Base-by-base conservation (phyloP, 2,329 filamentous ascomycete species). In the Alternaria sp. region DNA sequence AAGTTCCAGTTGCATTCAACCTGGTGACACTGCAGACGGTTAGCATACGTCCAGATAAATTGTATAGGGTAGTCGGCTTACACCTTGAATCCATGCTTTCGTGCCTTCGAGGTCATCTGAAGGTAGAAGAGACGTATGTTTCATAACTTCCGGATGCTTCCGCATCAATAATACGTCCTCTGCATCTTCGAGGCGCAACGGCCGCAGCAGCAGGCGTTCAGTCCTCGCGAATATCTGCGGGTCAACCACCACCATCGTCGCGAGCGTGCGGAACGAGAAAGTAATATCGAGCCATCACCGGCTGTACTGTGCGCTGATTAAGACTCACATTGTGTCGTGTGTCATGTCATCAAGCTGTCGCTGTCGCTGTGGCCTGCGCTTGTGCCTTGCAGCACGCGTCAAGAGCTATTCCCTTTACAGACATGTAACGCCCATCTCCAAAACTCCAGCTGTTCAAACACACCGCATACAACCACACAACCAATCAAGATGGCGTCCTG, bases 121-220 rank as follows among this genome's bases (percentile, higher is more conserved):
- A 1, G 86, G 80, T n/a, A 88, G 73, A 30, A 81, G 83, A 11
- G 57, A 70, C 57, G 88, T 89, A 82, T 85, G 89, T 58, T 77
- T 76, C 90, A 92, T 91, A 50, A 89, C 86, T 67, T 89, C 87
- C 5, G 84, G 83, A 72, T 89, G 82, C 13, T 81, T 81, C 23
- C 89, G 86, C 57, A 92, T 80, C 21, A 78, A 77, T 65, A 87
- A 80, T 15, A 89, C 64, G 7, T 80, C 83, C 1, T 80, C 76
- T 2, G 86, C 79, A 74, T 91, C 88, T 3, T 83, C 79, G 17
- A 82, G 75, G 1, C 71, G 69, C 43, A 87, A 77, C 3, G 86
- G 85, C 15, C 88, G 82, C 55, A 91, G 76, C 25, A 87, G 71
- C 19, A 91, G 81, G 7, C 88, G 84, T 54, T 84, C 76, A 4